Base-by-base conservation (phyloP, 129 eudicot species). In the Centrapalus pauciflorus region DNA sequence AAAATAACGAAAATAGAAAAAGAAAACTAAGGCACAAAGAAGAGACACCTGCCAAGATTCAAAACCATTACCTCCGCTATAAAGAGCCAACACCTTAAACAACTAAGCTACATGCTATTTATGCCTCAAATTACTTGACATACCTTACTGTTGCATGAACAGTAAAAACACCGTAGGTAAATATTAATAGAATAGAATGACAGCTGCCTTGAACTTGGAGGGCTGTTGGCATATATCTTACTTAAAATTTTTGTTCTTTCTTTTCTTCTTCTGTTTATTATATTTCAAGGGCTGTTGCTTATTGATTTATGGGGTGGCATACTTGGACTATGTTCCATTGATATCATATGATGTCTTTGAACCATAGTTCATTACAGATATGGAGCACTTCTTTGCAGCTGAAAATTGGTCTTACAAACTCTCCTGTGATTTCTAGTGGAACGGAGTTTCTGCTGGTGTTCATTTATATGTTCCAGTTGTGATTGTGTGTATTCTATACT, bases 301-400 rank as follows among this genome's bases (percentile, higher is more conserved):
- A 32, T 59, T 12, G 43, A 40, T 40, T 16, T 40, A 40, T 40
- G 17, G 48, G 41, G 17, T 52, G 65, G 46, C 26, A 20, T 45
- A 40, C 52, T 16, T 16, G 17, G 17, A 45, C 21, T 25, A 26
- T 56, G 40, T 3, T 14, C 45, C 14, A 64, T 26, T 25, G 41
- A 26, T 23, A 43, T 13, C 27, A 27, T 23, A 14, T 43, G 57
- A 64, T 41, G 70, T 64, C 41, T 56, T 29, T 64, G 27, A 63
- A 64, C 38, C 55, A 43, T 24, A 16, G 7, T 64, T 17, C 14
- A 29, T 28, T 41, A 41, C 30, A 29, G 64, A 29, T 28, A 7
- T 26, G 64, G 69, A 43, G 55, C 55, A 61, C 37, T 35, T 23
- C 35, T 64, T 45, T 64, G 56, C 69, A 64, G 17, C 16, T 43